Base-by-base conservation (phyloP, 2,329 filamentous ascomycete genomes). In the Falciphora oryzae region DNA sequence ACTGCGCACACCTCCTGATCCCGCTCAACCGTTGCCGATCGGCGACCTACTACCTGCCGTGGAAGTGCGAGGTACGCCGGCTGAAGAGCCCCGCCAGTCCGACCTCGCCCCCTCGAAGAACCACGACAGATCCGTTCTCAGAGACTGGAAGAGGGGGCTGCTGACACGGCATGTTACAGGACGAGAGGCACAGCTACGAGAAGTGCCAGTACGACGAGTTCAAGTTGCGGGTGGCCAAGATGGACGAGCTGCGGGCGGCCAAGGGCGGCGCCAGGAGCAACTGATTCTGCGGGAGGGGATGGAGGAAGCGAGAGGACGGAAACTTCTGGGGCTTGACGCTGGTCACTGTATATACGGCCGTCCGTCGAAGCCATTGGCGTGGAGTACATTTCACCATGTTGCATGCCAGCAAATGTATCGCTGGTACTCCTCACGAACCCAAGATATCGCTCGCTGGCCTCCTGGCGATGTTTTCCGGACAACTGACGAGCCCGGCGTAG, bases 191-290 rank as follows among this genome's bases (percentile, higher is more conserved):
- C 81, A 90, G 89, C 74, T 99, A 99, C 84, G 95, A 99, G 78
- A 98, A 98, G 79, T 99, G 95, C 86, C 95, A 99, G 75, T 99
- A 99, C 80, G 91, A 91, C 69, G 95, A 98, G 78, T 99, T 99
- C 85, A 97, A 97, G 88, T 92, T 94, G 85, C 89, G 95, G 66
- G 95, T 99, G 69, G 92, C 90, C 75, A 98, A 97, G 88, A 99
- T 99, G 95, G 88, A 98, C 73, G 93, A 99, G 83, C 80, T 99
- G 75, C 86, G 93, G 75, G 93, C 87, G 70, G 88, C 91, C 66
- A 96, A 96, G 85, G 87, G 81, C 66, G 93, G 92, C 67, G 88
- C 85, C 73, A 87, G 94, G 78, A 96, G 91, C 84, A 97, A 97
- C 80, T 97, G 77, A 77, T n/a, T 53, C 22, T 53, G 18, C 44